phyloP scores from a whole-genome alignment of 2,329 filamentous ascomycete genomes.

The Sphaceloma murrayae region DNA sequence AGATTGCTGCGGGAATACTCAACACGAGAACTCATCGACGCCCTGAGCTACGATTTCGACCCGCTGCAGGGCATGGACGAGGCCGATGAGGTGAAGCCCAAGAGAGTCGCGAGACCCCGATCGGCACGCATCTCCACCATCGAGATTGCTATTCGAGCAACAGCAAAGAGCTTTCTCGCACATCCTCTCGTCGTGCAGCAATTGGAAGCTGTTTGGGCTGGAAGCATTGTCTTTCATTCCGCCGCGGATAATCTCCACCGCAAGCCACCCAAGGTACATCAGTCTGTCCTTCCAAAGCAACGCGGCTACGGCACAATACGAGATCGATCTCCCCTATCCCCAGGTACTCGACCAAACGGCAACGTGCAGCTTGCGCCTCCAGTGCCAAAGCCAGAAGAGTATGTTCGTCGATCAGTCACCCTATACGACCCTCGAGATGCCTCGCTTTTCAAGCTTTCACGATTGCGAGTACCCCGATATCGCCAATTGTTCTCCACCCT shows the following conservation, averaged over 20 bases:
- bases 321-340: slow-evolving; percentile 20
- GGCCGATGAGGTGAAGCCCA: background rate
- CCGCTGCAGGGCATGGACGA: slow-evolving; percentile 47
- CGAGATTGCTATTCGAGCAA: slow-evolving; percentile 85
- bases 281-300: slow-evolving; percentile 16
- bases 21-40: slow-evolving; percentile 84
- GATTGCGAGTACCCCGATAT: slow-evolving; percentile 83
- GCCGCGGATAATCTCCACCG: slow-evolving; percentile 77
- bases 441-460: slow-evolving; percentile 82
- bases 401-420: slow-evolving; percentile 62
- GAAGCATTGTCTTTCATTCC: slow-evolving; percentile 88
- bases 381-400: slow-evolving; percentile 23
- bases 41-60: slow-evolving; percentile 88
- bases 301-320: slow-evolving; percentile 34
- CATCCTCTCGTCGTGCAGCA: slow-evolving; percentile 89
- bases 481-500: slow-evolving; percentile 81
- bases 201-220: slow-evolving; percentile 94
- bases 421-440: slow-evolving; percentile 86
- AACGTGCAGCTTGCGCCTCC: slow-evolving; percentile 25
- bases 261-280: slow-evolving; percentile 34
- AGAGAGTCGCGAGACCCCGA: slow-evolving; percentile 36
- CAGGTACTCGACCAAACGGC: slow-evolving; percentile 25
- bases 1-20: slow-evolving; percentile 83
- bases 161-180: slow-evolving; percentile 83
- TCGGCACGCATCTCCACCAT: slow-evolving; percentile 77